Base-by-base conservation (phyloP, 83 land plant species). In the Picea mariana region DNA sequence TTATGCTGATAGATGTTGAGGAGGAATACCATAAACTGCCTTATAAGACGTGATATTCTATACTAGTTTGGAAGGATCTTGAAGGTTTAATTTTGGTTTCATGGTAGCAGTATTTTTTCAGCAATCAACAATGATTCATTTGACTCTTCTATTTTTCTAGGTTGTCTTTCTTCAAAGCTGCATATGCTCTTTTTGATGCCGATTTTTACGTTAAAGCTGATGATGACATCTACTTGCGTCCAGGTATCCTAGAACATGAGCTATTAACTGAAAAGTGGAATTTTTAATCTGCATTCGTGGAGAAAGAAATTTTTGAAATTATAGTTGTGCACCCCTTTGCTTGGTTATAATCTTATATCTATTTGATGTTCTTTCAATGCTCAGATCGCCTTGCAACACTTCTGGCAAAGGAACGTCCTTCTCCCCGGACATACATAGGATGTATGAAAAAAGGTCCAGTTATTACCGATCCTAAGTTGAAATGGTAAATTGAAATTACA, bases 401-500 rank as follows among this genome's bases (percentile, higher is more conserved):
- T 86, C 83, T 93, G 40, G 85, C 92, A 16, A 91, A 89, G 84
- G 92, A 91, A 49, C 77, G 95, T 55, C 38, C 81, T 20, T 81
- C 85, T 81, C 86, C 91, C 21, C 81, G 85, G 13, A 89, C 94
- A 67, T 93, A 93, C 65, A 79, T 93, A 78, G 95, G 95, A 63
- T 93, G 95, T 77, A 93, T 93, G 95, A 93, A 93, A 69, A 93
- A 93, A 62, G 95, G 95, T 13, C 90, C 95, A 62, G 95, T 93
- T 11, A 83, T 93, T 40, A 86, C 88, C 16, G 92, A 93, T 83
- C 90, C 95, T 21, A 89, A 85, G 64, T 67, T 83, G 85, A 93
- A 93, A 81, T 93, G 95, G 95, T 93, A 86, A 40, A 40, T 11
- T 21, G 4, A 52, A 52, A 9, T 23, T 49, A 16, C 16, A 26